Percentiles rank a stretch among this genome's conserved stretches.
These are phyloP conservation scores for Neoboletus magnificus DNA, from an alignment of 768 basidiomycete species.

Conservation along the genomic window DNA sequence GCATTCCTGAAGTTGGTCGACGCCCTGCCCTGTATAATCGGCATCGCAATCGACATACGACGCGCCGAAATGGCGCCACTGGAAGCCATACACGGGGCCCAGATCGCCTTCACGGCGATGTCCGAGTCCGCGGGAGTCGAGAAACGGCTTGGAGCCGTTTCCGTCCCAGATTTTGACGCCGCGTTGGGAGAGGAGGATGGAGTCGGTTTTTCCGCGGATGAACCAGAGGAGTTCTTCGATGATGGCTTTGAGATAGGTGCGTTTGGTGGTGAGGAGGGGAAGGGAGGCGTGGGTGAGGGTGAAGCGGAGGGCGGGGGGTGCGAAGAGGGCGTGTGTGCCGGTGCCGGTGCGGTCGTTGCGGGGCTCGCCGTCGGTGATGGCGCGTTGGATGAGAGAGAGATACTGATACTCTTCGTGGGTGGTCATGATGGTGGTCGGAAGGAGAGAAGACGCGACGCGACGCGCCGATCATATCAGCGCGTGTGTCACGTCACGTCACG, in stretches of 20 bases:
- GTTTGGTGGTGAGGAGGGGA: slow-evolving; percentile 92
- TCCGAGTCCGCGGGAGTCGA: slow-evolving; percentile 79
- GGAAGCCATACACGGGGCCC: slow-evolving; percentile 96
- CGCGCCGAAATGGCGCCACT: slow-evolving; percentile 95
- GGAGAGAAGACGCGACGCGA: slow-evolving; percentile 2
- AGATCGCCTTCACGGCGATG: slow-evolving; percentile 88
- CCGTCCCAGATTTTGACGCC: slow-evolving; percentile 98
- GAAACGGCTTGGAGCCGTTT: slow-evolving; percentile 84
- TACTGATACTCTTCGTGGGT: slow-evolving; percentile 91
- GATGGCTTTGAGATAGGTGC: slow-evolving; percentile 89
- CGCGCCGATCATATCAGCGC: no score
- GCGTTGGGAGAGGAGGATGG: slow-evolving; percentile 66
- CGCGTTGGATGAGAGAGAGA: slow-evolving; percentile 71
- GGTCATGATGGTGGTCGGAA: slow-evolving; percentile 5
- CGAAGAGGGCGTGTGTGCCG: slow-evolving; percentile 89
- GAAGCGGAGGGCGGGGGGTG: slow-evolving; percentile 87
- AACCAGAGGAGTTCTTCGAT: slow-evolving; percentile 97
- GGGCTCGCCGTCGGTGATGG: slow-evolving; percentile 70
- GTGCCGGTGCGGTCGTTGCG: slow-evolving; percentile 94
- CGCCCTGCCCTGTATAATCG: slow-evolving; percentile 79
- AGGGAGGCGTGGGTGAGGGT: slow-evolving; percentile 71
- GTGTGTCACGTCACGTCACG: no score
- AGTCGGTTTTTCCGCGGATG: slow-evolving; percentile 79
- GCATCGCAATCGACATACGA: slow-evolving; percentile 69
- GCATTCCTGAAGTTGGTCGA: slow-evolving; percentile 88